Evolutionary conservation across 2,329 filamentous ascomycete genomes (phyloP), one percentile per base, ranked within the genome.

Genomic region (Diaporthe caulivora): DNA sequence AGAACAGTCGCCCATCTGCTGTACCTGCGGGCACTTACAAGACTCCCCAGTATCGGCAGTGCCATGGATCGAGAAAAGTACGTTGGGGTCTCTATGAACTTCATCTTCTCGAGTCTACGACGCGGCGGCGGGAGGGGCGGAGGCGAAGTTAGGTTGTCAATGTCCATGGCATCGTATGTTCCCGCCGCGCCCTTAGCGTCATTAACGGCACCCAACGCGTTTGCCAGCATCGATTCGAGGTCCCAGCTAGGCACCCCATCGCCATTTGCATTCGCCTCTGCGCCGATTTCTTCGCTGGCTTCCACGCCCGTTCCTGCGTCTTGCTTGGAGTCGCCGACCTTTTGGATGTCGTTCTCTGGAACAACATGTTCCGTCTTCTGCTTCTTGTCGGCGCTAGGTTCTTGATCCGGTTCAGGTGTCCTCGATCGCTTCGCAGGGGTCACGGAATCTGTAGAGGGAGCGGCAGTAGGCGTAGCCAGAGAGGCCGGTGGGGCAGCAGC

Each of bases 41-140:
- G 72, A 37, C 79, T 83, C 6, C 82, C 82, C 29, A 83, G 67
- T 8, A 82, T 72, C 1, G 81, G 80, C 29, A 83, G 75, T 42
- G 79, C 81, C 82, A 83, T 83, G 18, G 80, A 80, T 47, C 81
- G 79, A 72, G 81, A 78, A 10, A 83, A 78, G 69, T 81, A 82
- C 1, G 78, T 78, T 1, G 81, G 78, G 47, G 80, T 82, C 55
- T 79, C 78, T 0, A 79, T 79, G 17, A 80, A 81, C 71, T 79
- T 81, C 80, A 83, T 81, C 73, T 80, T 80, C 68, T 78, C 80
- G 40, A 79, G 78, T 34, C 77, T 78, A 51, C 26, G 74, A 73
- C 29, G 76, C 42, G 51, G 75, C 34, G 65, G 76, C 58, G 64
- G 74, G 53, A 29, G 55, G 53, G 34, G 75, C 40, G 4, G 54